Conservation (phyloP, 2,329 filamentous ascomycete species). For the Aureobasidium mangrovei region DNA sequence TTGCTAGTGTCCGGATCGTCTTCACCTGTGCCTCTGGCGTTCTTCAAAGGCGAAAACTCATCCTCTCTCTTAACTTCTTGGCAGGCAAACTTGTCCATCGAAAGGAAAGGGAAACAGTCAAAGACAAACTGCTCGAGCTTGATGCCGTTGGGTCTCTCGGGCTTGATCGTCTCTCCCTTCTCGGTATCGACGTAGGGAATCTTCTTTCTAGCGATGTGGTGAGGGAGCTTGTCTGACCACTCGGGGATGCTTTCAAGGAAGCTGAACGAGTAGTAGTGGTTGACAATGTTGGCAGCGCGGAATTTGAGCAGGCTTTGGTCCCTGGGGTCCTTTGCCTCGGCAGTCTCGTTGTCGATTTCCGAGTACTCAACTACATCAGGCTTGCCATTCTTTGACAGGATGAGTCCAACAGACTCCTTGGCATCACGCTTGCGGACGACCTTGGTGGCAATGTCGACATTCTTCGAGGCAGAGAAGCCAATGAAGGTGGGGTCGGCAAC, state of each 20-base stretch:
- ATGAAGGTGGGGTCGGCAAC: conserved; percentile 96
- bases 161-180: conserved; percentile 74
- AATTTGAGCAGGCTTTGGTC: conserved; percentile 80
- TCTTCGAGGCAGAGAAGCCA: conserved; percentile 78
- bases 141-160: conserved; percentile 91
- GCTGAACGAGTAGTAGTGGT: conserved; percentile 96
- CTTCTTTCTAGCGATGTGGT: conserved; percentile 98
- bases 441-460: conserved; percentile 95
- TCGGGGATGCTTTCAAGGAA: conserved; percentile 86
- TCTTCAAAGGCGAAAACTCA: conserved; percentile 97
- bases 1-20: conserved; percentile 93
- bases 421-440: conserved; percentile 98
- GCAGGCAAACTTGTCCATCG: conserved; percentile 82
- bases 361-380: conserved; percentile 98
- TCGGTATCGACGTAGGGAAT: conserved; percentile 67
- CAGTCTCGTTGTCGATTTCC: conserved; percentile 83
- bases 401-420: conserved; percentile 90
- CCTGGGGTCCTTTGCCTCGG: conserved; percentile 77
- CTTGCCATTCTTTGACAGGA: conserved; percentile 88
- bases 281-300: conserved; percentile 97
- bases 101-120: conserved; percentile 87
- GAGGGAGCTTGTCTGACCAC: conserved; percentile 79
- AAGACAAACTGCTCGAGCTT: conserved; percentile 99
- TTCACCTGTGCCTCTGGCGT: conserved; percentile 72
- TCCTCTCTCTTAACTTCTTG: conserved; percentile 95